These are phyloP conservation scores for Wickerhamomyces ciferrii DNA, from an alignment of 805 yeast genomes.

Conservation along the genomic window DNA sequence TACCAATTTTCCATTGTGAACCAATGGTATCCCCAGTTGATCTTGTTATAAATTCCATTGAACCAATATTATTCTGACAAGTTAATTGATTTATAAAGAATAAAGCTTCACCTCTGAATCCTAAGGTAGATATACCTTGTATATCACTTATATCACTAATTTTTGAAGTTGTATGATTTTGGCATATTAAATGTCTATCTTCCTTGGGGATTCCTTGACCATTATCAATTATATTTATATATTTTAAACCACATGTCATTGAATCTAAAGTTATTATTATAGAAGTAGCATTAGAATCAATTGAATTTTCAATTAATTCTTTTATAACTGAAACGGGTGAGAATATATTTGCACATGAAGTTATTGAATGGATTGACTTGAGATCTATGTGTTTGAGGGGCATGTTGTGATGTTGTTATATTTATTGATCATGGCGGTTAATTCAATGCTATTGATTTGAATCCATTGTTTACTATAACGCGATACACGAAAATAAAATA, in stretches of 20 bases:
- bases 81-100: conserved; percentile 29
- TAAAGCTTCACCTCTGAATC: conserved; percentile 47
- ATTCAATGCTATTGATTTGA: too few relatives aligned
- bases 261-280: conserved; percentile 57
- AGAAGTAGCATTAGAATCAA: conserved; percentile 69
- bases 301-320: conserved; percentile 81
- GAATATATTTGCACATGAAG: neutral
- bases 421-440: too few relatives aligned
- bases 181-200: conserved; percentile 30
- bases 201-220: conserved; percentile 29
- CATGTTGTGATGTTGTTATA: neutral
- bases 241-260: conserved; percentile 54
- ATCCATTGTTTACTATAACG: too few relatives aligned
- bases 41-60: conserved; percentile 21
- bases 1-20: conserved; percentile 30
- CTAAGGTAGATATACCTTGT: conserved; percentile 26
- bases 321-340: conserved; percentile 85
- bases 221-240: conserved; percentile 50
- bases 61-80: conserved; percentile 11
- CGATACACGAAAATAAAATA: too few relatives aligned
- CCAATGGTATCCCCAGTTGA: conserved; percentile 45
- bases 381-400: neutral
- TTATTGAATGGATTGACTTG: neutral
- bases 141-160: conserved; percentile 23
- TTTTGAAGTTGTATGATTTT: conserved; percentile 38